Percentiles rank a stretch among this genome's conserved stretches.
These are phyloP conservation scores for Kuraishia borneana DNA, from an alignment of 805 yeast species.

Conservation along the genomic window DNA sequence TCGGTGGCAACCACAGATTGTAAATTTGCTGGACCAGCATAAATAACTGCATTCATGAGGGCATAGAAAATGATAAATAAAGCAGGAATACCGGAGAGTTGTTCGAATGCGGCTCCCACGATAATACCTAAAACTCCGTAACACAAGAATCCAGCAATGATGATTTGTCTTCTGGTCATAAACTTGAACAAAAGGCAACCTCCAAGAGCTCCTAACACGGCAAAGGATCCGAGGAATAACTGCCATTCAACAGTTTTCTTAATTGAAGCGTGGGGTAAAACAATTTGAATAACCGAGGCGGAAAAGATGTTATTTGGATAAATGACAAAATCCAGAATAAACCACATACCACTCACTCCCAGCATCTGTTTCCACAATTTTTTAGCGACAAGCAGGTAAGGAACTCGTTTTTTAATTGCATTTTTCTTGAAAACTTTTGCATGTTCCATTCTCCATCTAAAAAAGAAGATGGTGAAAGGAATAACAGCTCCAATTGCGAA, in stretches of 20 bases:
- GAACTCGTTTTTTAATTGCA: slow-evolving; percentile 38
- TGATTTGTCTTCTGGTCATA: slow-evolving; percentile 30
- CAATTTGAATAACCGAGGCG: slow-evolving; percentile 31
- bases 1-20: slow-evolving; percentile 34
- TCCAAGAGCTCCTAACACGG: slow-evolving; percentile 31
- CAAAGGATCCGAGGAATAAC: slow-evolving; percentile 25
- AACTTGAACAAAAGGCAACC: slow-evolving; percentile 28
- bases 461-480: slow-evolving; percentile 56
- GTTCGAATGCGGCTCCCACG: slow-evolving; percentile 28
- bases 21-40: slow-evolving; percentile 36
- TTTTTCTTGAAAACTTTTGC: slow-evolving; percentile 30
- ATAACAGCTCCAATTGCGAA: slow-evolving; percentile 37
- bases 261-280: slow-evolving; percentile 22
- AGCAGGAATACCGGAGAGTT: slow-evolving; percentile 13
- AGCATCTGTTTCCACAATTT: slow-evolving; percentile 34
- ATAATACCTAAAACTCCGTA: slow-evolving; percentile 32
- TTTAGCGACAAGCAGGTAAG: slow-evolving; percentile 44
- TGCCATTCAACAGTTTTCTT: slow-evolving; percentile 35
- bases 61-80: slow-evolving; percentile 35
- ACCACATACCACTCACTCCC: slow-evolving; percentile 52
- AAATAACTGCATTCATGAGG: slow-evolving; percentile 29
- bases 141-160: slow-evolving; percentile 15
- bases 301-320: slow-evolving; percentile 57
- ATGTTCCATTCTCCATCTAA: slow-evolving; percentile 49
- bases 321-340: slow-evolving; percentile 51